phyloP scores from a whole-genome alignment of 192 early-diverging fungal genomes.

The Mortierella alpina region DNA sequence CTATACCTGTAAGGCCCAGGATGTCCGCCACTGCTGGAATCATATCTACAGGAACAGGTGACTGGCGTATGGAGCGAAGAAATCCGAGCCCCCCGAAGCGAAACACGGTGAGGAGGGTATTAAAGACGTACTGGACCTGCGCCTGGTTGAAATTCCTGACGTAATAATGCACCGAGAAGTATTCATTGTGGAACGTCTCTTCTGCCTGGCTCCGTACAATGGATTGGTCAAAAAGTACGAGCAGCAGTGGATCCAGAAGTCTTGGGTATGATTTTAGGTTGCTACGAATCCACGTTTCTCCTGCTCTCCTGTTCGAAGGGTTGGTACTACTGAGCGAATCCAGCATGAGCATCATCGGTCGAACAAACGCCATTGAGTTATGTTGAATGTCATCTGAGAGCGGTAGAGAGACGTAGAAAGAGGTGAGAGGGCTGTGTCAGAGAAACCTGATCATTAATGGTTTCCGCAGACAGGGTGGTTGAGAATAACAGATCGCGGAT shows the following conservation, averaged over 20 bases:
- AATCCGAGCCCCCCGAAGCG: slow-evolving; percentile 66
- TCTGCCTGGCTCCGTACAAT: slow-evolving; percentile 54
- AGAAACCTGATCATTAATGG: too few species aligned
- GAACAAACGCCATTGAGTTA: slow-evolving; percentile 65
- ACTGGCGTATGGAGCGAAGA: slow-evolving; percentile 59
- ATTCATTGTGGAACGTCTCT: slow-evolving; percentile 51
- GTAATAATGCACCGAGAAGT: slow-evolving; percentile 62
- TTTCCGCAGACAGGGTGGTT: not conserved
- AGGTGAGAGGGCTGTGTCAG: not conserved
- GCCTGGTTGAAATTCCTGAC: slow-evolving; percentile 71
- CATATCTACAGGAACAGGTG: slow-evolving; percentile 26
- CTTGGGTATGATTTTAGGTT: slow-evolving; percentile 70
- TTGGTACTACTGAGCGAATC: slow-evolving; percentile 72
- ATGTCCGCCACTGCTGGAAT: slow-evolving; percentile 25
- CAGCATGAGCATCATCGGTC: slow-evolving; percentile 83
- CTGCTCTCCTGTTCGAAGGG: slow-evolving; percentile 65
- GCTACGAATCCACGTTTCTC: slow-evolving; percentile 78
- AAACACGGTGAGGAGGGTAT: slow-evolving; percentile 62
- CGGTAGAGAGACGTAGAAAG: not conserved
- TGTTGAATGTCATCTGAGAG: slow-evolving; percentile 50
- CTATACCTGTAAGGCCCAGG: slow-evolving; percentile 25
- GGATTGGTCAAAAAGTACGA: slow-evolving; percentile 56
- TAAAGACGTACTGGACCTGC: slow-evolving; percentile 74
- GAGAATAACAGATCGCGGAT: not conserved
- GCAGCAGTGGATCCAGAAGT: slow-evolving; percentile 69